phyloP scores from a whole-genome alignment of 257 asterid species.

The Lavandula angustifolia region DNA sequence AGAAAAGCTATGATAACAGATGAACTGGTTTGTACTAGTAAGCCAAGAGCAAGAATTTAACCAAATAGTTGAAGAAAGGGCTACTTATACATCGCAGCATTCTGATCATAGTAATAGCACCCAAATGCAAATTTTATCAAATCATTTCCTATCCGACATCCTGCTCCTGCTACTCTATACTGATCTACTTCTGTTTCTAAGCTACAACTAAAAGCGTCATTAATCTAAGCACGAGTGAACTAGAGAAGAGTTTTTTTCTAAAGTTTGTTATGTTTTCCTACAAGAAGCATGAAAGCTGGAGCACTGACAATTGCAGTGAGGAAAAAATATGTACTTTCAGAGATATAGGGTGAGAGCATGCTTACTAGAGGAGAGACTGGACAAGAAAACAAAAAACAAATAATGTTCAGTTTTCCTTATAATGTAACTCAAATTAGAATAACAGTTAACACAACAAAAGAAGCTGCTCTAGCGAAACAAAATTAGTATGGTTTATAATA shows the following conservation, averaged over 20 bases:
- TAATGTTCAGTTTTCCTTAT: neutral
- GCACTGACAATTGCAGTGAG: constrained; percentile 2
- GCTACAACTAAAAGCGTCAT: constrained; percentile 8
- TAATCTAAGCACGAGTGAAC: constrained; percentile 7
- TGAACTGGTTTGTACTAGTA: constrained; percentile 16
- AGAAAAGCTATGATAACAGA: constrained; percentile 8
- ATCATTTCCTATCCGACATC: constrained; percentile 21
- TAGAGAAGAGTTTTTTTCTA: constrained; percentile 6
- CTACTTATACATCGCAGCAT: neutral
- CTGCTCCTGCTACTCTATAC: neutral
- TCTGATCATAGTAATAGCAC: constrained; percentile 17
- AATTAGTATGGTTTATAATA: neutral
- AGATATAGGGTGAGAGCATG: neutral
- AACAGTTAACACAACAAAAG: constrained; percentile 20
- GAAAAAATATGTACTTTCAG: constrained; percentile 19
- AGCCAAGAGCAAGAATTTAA: neutral
- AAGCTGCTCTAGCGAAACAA: constrained; percentile 13
- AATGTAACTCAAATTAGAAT: constrained; percentile 1
- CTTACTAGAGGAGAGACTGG: constrained; percentile 18
- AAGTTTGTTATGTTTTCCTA: constrained; percentile 15
- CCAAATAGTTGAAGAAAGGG: constrained; percentile 7
- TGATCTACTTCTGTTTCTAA: constrained; percentile 4
- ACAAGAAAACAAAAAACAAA: constrained; percentile 18
- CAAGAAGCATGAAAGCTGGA: constrained; percentile 18
- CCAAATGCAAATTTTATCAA: constrained; percentile 16